Evolutionary conservation across 1,139 yeast species (phyloP).

Genomic region (Diutina neorugosa): DNA sequence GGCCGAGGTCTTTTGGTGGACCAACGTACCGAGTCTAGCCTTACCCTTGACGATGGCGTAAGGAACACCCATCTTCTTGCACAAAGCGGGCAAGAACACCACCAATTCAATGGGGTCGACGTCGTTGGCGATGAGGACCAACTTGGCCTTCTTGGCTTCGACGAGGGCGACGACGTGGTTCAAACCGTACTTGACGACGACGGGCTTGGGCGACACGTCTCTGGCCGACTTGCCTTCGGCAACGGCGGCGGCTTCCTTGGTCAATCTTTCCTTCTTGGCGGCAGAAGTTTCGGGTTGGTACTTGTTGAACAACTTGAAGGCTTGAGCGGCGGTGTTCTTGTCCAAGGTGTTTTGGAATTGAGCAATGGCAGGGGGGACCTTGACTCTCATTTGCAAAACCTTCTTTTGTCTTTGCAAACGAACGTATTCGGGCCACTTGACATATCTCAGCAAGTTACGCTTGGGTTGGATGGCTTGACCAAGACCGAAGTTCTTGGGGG

Average conservation of each 20-base stretch:
- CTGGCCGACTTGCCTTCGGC: constrained; percentile 95
- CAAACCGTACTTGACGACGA: constrained; percentile 91
- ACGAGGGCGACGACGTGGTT: constrained; percentile 95
- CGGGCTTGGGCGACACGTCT: constrained; percentile 94
- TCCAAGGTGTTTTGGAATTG: constrained; percentile 93
- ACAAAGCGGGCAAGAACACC: constrained; percentile 92
- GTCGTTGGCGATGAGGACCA: constrained; percentile 94
- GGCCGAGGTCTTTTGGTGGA: constrained; percentile 93
- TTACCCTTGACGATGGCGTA: constrained; percentile 97
- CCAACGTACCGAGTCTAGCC: constrained; percentile 96
- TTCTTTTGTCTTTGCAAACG: constrained; percentile 20
- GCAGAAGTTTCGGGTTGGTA: constrained; percentile 96
- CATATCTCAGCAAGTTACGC: constrained; percentile 1
- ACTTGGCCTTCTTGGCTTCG: constrained; percentile 88
- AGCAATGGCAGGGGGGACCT: constrained; percentile 97
- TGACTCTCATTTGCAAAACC: constrained; percentile 85
- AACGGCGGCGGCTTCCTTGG: constrained; percentile 97
- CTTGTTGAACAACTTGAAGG: constrained; percentile 94
- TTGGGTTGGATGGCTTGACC: constrained; percentile 3
- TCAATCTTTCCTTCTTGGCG: constrained; percentile 97
- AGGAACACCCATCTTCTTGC: constrained; percentile 99
- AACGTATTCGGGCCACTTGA: constrained; percentile 4
- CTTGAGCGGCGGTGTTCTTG: constrained; percentile 96
- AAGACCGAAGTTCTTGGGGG: constrained; percentile 3
- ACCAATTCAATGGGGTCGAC: constrained; percentile 98